Base-by-base conservation (phyloP, 805 yeast species). In the Teunomyces atbi region DNA sequence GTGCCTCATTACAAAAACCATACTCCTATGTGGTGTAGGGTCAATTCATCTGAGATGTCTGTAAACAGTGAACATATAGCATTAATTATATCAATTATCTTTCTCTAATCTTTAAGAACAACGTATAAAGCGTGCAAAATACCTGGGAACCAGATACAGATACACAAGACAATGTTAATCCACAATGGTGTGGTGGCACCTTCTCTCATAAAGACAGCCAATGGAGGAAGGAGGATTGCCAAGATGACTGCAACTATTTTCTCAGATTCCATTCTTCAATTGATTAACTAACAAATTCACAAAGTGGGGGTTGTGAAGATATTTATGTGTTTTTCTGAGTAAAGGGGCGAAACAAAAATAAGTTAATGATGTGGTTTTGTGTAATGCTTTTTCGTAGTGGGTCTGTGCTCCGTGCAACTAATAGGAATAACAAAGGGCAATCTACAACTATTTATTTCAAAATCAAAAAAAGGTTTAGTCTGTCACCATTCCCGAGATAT, bases 111-210 rank as follows among this genome's bases (percentile, higher is more conserved):
- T 47, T 56, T 62, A 48, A 71, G 58, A 30, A 81, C 88, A 60
- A 84, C 69, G 68, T 81, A 86, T 54, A 84, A 64, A 45, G 92
- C 92, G 62, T 85, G 89, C 55, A 86, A 67, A 68, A 85, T 84
- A 70, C 84, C 91, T 59, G 94, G 94, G 83, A 86, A 83, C 82
- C 83, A 82, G 54, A 74, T 66, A 63, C 78, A 83, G 56, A 73
- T 50, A 73, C 86, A 81, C 57, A 82, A 75, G 49, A 83, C 64
- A 54, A 83, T 60, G 74, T 84, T 85, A 61, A 86, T 76, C 65
- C 84, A 68, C 59, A 85, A 79, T 44, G 77, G 86, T 43, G 75
- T 70, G 53, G 86, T 81, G 54, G 80, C 74, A 51, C 92, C 94
- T 56, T 75, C 77, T 52, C 75, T 78, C 76, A 85, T 66, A 66